These are phyloP conservation scores for Oropetium thomaeum DNA, from an alignment of 176 grass and related monocot genomes.

Conservation along the genomic window DNA sequence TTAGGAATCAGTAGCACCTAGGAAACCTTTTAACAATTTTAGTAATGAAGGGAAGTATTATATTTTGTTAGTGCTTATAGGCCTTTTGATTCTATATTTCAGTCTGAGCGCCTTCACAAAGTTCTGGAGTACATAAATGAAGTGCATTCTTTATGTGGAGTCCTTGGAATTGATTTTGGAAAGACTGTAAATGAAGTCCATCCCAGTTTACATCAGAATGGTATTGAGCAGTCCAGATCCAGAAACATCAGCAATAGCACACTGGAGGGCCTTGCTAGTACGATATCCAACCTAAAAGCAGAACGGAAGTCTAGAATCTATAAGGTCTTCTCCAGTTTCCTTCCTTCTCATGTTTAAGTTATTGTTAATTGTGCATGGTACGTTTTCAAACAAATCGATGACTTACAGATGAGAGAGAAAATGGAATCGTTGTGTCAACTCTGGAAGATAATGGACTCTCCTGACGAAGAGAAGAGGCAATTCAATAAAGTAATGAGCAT, in stretches of 20 bases:
- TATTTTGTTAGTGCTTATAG: not conserved
- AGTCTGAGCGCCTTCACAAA: conserved; percentile 91
- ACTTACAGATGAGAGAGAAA: conserved; percentile 73
- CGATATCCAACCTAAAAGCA: conserved; percentile 66
- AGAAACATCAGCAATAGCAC: conserved; percentile 74
- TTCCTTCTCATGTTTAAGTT: conserved; percentile 21
- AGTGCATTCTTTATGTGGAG: conserved; percentile 72
- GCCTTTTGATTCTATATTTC: conserved; percentile 20
- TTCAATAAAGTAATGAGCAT: conserved; percentile 62
- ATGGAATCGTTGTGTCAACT: conserved; percentile 76
- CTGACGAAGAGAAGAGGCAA: conserved; percentile 67
- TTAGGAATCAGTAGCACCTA: not conserved
- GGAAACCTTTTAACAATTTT: conserved; percentile 1
- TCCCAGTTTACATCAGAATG: conserved; percentile 84
- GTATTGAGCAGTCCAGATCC: conserved; percentile 19
- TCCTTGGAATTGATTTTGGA: conserved; percentile 76
- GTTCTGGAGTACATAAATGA: conserved; percentile 82
- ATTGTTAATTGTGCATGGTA: conserved; percentile 13
- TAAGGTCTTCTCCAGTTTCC: conserved; percentile 55
- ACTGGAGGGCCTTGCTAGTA: conserved; percentile 66
- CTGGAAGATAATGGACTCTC: conserved; percentile 93
- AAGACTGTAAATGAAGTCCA: conserved; percentile 78
- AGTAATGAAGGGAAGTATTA: not conserved
- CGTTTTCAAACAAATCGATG: conserved; percentile 31
- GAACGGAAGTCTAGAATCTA: conserved; percentile 65